These are phyloP conservation scores for Pezicula carpinea DNA, from an alignment of 2,329 filamentous ascomycete genomes.

Conservation along the genomic window DNA sequence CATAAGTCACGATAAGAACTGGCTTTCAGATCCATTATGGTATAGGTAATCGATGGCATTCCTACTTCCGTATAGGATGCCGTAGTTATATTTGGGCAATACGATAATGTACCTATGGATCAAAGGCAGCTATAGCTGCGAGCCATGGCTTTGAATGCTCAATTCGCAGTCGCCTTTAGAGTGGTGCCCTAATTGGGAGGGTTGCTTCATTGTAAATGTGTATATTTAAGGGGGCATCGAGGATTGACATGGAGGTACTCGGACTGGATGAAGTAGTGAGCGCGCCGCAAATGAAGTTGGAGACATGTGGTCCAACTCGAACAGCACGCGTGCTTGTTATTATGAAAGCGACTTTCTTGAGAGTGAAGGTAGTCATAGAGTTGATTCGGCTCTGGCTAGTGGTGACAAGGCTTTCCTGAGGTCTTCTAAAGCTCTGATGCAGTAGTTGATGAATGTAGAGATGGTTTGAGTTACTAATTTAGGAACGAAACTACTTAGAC, in stretches of 20 bases:
- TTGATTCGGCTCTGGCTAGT: no score
- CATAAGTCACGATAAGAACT: conserved; percentile 49
- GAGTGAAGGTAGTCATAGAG: background rate
- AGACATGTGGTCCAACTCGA: conserved; percentile 1
- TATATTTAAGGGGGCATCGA: conserved; percentile 35
- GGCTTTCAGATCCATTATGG: conserved; percentile 53
- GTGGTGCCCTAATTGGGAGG: conserved; percentile 34
- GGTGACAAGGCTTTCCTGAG: no score
- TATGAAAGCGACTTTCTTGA: background rate
- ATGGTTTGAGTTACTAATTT: no score
- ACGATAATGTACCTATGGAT: conserved; percentile 46
- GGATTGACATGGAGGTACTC: conserved; percentile 19
- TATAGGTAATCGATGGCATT: conserved; percentile 59
- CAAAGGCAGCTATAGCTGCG: conserved; percentile 36
- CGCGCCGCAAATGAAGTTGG: background rate
- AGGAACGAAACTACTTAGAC: no score
- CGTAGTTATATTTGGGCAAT: conserved; percentile 53
- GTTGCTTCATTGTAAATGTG: conserved; percentile 39
- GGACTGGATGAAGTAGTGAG: conserved; percentile 16
- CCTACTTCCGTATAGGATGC: conserved; percentile 49
- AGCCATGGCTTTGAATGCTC: conserved; percentile 43
- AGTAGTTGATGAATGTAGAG: no score
- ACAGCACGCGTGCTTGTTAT: background rate
- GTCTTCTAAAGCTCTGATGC: no score
- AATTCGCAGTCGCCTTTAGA: conserved; percentile 31